phyloP scores from a whole-genome alignment of 129 eudicot species.

The Lactuca sativa region DNA sequence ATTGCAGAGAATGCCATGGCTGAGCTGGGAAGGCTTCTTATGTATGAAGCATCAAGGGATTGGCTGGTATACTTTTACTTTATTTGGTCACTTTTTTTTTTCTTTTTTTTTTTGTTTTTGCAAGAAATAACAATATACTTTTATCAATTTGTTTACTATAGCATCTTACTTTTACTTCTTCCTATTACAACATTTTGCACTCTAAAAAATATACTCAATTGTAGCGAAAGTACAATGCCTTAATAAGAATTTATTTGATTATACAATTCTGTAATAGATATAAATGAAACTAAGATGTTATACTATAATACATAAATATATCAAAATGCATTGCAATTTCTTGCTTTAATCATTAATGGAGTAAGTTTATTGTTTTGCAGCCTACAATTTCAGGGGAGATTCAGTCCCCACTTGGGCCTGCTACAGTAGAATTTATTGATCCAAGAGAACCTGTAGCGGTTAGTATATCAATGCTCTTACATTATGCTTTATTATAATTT shows the following conservation, averaged over 20 bases:
- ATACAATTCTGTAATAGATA: too few relatives aligned
- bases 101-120: neutral
- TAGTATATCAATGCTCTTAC: slow-evolving; percentile 35
- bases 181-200: too few relatives aligned
- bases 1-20: slow-evolving; percentile 87
- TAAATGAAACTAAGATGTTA: too few relatives aligned
- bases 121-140: neutral
- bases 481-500: neutral
- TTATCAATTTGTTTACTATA: too few relatives aligned
- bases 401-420: slow-evolving; percentile 81
- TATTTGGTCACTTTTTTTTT: neutral
- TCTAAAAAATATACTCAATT: too few relatives aligned
- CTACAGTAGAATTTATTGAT: slow-evolving; percentile 85
- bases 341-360: too few relatives aligned
- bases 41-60: slow-evolving; percentile 97
- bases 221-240: too few relatives aligned
- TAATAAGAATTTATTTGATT: too few relatives aligned
- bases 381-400: slow-evolving; percentile 83
- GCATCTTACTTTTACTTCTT: too few relatives aligned
- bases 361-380: slow-evolving; percentile 35
- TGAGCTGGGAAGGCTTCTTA: slow-evolving; percentile 91
- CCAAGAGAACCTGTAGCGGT: slow-evolving; percentile 91
- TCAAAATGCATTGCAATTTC: neutral
- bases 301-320: too few relatives aligned
- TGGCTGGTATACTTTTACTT: slow-evolving; percentile 68